Evolutionary conservation across 2,329 filamentous ascomycete genomes (phyloP), one percentile per base, ranked within the genome.

Genomic region (Byssothecium circinans): DNA sequence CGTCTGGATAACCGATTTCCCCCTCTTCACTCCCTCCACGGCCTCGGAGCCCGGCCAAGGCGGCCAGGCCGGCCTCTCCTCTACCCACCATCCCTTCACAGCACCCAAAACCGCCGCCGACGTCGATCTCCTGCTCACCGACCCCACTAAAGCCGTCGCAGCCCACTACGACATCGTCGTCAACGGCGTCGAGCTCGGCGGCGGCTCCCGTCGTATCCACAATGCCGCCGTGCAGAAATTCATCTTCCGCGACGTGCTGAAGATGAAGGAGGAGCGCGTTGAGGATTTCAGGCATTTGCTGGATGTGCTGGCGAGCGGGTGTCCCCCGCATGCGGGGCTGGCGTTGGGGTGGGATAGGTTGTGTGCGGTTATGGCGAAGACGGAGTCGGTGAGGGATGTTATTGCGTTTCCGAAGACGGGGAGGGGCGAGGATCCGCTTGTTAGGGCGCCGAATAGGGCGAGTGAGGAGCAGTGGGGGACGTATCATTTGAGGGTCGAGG

Each of bases 351-450:
- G 96, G 67, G 94, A 99, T 69, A 80, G 94, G 3, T 72, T 99
- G 40, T 79, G 94, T 32, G 87, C 92, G 0, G 76, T 96, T 1
- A 81, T 99, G 78, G 81, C 87, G 18, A 87, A 86, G 1, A 86
- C 81, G 25, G 79, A 87, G 10, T 91, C 87, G 1, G 87, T 99
- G 2, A 79, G 89, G 50, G 92, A 99, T 74, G 92, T 99, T 1
- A 96, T 99, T 70, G 91, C 91, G 0, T 99, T 99, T 65, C 95
- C 94, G 0, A 99, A 99, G 77, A 91, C 84, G 52, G 91, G 90
- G 52, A 91, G 85, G 67, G 91, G 94, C 0, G 88, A 95, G 65
- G 94, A 99, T 73, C 72, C 84, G 47, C 81, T 95, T 70, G 89
- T 95, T 2, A 84, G 83, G 59, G 89, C 88, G 53, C 94, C 94